These are phyloP conservation scores for Sporothrix variecibatus DNA, from an alignment of 2,329 filamentous ascomycete species.

Conservation along the genomic window DNA sequence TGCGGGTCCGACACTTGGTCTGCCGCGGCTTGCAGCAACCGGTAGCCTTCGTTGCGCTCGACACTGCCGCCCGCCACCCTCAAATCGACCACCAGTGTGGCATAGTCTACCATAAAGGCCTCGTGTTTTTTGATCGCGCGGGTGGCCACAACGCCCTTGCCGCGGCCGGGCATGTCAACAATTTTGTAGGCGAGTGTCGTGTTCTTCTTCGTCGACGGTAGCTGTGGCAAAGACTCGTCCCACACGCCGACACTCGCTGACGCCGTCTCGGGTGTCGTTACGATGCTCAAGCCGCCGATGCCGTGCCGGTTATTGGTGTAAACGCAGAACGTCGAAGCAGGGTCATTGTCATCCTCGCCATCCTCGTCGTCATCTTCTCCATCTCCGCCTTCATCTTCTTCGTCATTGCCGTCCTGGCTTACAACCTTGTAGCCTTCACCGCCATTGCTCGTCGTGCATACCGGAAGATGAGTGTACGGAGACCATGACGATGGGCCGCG, in stretches of 20 bases:
- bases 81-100: slow-evolving; percentile 37
- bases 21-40: slow-evolving; percentile 36
- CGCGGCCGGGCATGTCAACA: slow-evolving; percentile 39
- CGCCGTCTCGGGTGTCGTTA: slow-evolving; percentile 41
- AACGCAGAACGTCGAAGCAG: no score
- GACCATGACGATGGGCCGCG: slow-evolving; percentile 26
- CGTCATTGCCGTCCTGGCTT: no score
- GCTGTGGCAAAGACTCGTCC: slow-evolving; percentile 31
- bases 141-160: slow-evolving; percentile 40
- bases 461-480: slow-evolving; percentile 37
- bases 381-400: not conserved
- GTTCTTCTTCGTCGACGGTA: not conserved
- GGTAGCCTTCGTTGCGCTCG: slow-evolving; percentile 35
- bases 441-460: slow-evolving; percentile 29
- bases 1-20: slow-evolving; percentile 35
- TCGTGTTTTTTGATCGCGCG: slow-evolving; percentile 39
- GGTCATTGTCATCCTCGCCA: not conserved
- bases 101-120: slow-evolving; percentile 42
- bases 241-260: slow-evolving; percentile 37
- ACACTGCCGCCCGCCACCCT: slow-evolving; percentile 36
- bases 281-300: slow-evolving; percentile 39
- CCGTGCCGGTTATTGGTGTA: slow-evolving; percentile 37
- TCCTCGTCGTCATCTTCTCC: not conserved
- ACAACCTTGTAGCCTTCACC: not conserved
- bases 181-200: slow-evolving; percentile 34